Evolutionary conservation across 768 basidiomycete genomes (phyloP), one percentile per base, ranked within the genome.

Genomic region (Lentinula sp.): DNA sequence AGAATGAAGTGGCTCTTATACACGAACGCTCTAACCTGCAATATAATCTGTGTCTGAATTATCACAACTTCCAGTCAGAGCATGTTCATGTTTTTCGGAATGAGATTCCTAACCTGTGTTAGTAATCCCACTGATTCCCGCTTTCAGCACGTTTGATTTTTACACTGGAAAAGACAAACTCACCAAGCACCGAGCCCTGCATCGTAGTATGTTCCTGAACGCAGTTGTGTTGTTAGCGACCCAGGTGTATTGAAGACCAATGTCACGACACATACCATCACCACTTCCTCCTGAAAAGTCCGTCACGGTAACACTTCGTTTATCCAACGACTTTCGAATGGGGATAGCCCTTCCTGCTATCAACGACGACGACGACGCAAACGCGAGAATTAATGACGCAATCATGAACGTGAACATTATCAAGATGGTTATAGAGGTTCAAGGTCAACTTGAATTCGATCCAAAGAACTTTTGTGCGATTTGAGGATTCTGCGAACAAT

Each of bases 371-470:
- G 9, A 55, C 28, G 28, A 35, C 16, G 33, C 51, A 12, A 56
- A 23, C 7, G 32, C 37, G 41, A 56, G 10, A 56, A 56, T 1
- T 7, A 54, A 3, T 10, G 53, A 18, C 36, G 13, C 37, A 33
- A 43, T 23, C 41, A 56, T 56, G 55, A 16, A 18, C 35, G 53
- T 37, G 37, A 39, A 54, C 53, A 54, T 54, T 41, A 54, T 39
- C 15, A 13, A n/a, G 18, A 28, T 15, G 15, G 41, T n/a, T 54
- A 20, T 12, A 39, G 53, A 41, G 55, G 55, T 56, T 56, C 55
- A 56, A 56, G 55, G 55, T 56, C 55, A 56, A 56, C 55, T 56
- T 56, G 55, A 56, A 32, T 45, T 55, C 39, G 55, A 56, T 56
- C 15, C 42, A 56, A n/a, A 56, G 55, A 43, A 56, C 37, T 20